phyloP scores from a whole-genome alignment of 305 asterid genomes.

The Fraxinus velutina region DNA sequence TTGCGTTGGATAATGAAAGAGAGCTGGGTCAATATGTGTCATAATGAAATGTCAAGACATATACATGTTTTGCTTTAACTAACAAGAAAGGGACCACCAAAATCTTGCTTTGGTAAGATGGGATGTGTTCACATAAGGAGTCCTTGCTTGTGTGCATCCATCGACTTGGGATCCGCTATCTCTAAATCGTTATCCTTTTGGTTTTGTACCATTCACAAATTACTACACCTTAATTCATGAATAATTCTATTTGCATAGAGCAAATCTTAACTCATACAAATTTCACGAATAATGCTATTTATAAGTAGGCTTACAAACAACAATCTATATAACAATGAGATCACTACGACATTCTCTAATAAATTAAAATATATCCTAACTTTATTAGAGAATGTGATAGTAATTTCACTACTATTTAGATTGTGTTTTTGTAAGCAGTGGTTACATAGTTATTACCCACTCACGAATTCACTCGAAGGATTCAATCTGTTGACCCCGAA shows the following conservation, averaged over 20 bases:
- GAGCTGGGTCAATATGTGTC: slow-evolving; percentile 34
- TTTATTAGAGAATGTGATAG: too few species aligned
- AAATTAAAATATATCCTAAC: too few species aligned
- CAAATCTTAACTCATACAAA: neutral
- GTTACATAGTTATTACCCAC: too few species aligned
- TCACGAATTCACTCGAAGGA: too few species aligned
- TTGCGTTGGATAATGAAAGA: slow-evolving; percentile 18
- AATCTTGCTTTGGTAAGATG: slow-evolving; percentile 28
- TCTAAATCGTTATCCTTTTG: neutral
- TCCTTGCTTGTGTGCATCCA: neutral
- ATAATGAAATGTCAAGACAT: neutral
- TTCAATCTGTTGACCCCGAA: too few species aligned
- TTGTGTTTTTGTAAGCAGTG: too few species aligned
- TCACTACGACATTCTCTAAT: too few species aligned
- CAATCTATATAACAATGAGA: too few species aligned
- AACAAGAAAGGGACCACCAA: slow-evolving; percentile 19
- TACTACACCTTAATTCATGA: too few species aligned
- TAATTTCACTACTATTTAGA: too few species aligned
- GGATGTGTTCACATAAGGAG: slow-evolving; percentile 26
- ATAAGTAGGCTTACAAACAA: neutral
- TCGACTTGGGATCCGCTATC: neutral
- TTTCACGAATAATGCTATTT: neutral
- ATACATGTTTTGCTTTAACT: slow-evolving; percentile 17
- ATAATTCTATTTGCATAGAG: neutral
- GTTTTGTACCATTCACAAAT: neutral